Conservation (phyloP, 768 basidiomycete genomes). For the Leucocoprinus leucothites region DNA sequence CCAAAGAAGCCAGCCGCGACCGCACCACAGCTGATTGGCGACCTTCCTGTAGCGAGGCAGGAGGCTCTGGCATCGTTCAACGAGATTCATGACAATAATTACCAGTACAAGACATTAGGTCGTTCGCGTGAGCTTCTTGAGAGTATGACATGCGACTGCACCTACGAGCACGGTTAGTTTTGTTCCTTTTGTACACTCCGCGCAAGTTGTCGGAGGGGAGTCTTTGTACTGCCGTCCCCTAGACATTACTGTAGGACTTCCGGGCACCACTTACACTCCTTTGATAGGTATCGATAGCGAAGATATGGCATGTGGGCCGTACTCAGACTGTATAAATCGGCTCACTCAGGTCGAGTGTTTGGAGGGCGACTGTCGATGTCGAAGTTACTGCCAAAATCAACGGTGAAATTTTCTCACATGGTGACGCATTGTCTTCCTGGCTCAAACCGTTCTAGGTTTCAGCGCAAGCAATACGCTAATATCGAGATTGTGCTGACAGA, state of each 20-base stretch:
- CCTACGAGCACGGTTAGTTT: constrained; percentile 76
- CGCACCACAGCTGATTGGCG: constrained; percentile 67
- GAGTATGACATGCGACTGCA: constrained; percentile 95
- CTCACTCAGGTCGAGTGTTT: constrained; percentile 97
- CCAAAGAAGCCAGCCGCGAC: constrained; percentile 25
- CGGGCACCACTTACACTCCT: constrained; percentile 20
- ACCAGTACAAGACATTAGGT: constrained; percentile 87
- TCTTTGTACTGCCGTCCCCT: background rate
- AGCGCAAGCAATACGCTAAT: constrained; percentile 76
- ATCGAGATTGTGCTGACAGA: constrained; percentile 92
- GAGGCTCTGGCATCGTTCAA: constrained; percentile 70
- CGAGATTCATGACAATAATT: constrained; percentile 75
- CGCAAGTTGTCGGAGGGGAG: background rate
- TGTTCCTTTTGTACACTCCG: constrained; percentile 13
- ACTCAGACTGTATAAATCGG: constrained; percentile 95
- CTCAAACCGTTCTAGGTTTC: constrained; percentile 57
- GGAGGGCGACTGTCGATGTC: constrained; percentile 84
- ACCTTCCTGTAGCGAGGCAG: constrained; percentile 75
- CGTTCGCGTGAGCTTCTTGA: constrained; percentile 85
- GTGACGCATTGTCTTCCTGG: constrained; percentile 5
- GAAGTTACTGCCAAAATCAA: constrained; percentile 85
- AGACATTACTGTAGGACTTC: constrained; percentile 2
- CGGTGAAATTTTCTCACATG: constrained; percentile 50
- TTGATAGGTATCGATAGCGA: constrained; percentile 55
- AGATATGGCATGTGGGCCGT: constrained; percentile 74